Conservation (phyloP, 768 basidiomycete species). For the Termitomyces sp. region DNA sequence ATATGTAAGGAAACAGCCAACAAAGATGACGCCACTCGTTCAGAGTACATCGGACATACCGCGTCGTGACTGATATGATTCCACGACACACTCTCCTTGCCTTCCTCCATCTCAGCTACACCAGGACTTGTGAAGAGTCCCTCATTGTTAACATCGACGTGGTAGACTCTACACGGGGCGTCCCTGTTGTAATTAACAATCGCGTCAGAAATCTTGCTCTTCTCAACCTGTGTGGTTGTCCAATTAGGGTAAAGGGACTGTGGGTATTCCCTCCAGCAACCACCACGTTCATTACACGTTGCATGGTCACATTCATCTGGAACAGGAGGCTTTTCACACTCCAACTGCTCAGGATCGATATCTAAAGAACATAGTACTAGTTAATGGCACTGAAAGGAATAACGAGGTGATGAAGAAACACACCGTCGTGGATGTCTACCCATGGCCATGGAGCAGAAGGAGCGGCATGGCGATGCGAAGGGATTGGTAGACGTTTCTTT, state of each 20-base stretch:
- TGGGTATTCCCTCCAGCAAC: conserved; percentile 38
- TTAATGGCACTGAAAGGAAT: neutral
- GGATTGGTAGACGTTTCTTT: conserved; percentile 22
- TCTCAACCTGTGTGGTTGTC: conserved; percentile 40
- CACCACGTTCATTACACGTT: conserved; percentile 20
- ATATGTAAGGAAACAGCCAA: neutral
- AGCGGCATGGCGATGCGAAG: conserved; percentile 41
- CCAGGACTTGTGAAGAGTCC: conserved; percentile 33
- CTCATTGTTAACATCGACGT: conserved; percentile 33
- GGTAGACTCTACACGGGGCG: conserved; percentile 26
- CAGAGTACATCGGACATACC: conserved; percentile 24
- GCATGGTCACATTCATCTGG: conserved; percentile 32
- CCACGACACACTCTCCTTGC: conserved; percentile 32
- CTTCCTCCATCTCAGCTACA: conserved; percentile 15
- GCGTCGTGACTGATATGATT: conserved; percentile 22
- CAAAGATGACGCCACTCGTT: neutral
- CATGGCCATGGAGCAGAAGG: conserved; percentile 46
- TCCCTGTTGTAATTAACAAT: conserved; percentile 26
- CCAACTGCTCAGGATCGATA: conserved; percentile 30
- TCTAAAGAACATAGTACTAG: conserved; percentile 18
- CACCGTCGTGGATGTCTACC: conserved; percentile 37
- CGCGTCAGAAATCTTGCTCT: conserved; percentile 34
- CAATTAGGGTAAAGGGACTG: conserved; percentile 52
- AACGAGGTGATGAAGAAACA: neutral
- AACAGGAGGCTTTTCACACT: conserved; percentile 26